Conservation (phyloP, 139 green algal species). For the Volvox africanus region DNA sequence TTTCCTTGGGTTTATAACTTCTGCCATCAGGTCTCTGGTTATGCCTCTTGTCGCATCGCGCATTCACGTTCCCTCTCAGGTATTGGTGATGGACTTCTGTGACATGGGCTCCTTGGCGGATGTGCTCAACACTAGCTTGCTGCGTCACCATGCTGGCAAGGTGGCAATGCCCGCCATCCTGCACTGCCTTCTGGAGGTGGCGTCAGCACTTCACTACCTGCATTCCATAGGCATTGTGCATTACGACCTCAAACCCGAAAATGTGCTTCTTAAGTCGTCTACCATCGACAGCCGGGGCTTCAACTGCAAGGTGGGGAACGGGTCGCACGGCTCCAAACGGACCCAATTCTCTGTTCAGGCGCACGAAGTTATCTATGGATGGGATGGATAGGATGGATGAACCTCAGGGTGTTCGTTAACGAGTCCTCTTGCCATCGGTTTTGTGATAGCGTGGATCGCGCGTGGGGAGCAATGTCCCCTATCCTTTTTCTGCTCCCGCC, state of each 20-base stretch:
- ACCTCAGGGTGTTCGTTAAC: not conserved
- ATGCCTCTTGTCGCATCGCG: too few species aligned
- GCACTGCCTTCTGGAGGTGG: constrained; percentile 60
- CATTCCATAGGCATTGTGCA: constrained; percentile 81
- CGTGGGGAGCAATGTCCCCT: too few species aligned
- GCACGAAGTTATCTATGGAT: not conserved
- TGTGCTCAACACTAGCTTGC: constrained; percentile 51
- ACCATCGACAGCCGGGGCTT: constrained; percentile 57
- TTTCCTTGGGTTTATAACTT: too few species aligned
- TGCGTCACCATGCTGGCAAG: constrained; percentile 51
- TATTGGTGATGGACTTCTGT: constrained; percentile 56
- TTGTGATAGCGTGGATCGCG: too few species aligned
- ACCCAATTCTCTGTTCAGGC: not conserved
- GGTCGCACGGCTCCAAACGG: too few species aligned
- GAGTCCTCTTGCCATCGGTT: not conserved
- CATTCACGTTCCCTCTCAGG: not conserved
- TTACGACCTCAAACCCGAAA: constrained; percentile 89
- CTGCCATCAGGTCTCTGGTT: too few species aligned
- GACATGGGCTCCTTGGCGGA: constrained; percentile 53
- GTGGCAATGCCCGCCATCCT: constrained; percentile 54
- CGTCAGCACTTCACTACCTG: constrained; percentile 64
- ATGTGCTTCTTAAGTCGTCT: constrained; percentile 89
- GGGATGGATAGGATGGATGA: not conserved
- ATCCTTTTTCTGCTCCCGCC: too few species aligned
- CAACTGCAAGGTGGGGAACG: constrained; percentile 50